Evolutionary conservation across 345 rosid genomes (phyloP), one percentile per base, ranked within the genome.

Genomic region (Gynandropsis gynandra): DNA sequence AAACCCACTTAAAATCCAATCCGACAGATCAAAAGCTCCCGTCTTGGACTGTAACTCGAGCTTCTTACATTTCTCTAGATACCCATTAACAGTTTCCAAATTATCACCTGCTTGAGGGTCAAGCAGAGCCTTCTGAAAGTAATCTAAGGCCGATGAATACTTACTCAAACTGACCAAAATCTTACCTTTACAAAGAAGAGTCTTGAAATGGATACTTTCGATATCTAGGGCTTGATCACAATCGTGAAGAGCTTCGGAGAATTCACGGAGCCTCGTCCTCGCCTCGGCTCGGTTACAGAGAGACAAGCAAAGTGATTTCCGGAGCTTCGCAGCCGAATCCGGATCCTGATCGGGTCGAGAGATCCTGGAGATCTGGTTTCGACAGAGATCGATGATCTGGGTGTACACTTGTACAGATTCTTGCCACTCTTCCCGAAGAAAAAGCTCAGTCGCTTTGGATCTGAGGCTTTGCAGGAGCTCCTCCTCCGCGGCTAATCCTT

Each of bases 211-310:
- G 56, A 76, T 55, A 13, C 50, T 50, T 39, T 82, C 89, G 10
- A 89, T 73, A 37, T 54, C 61, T 50, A 85, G 73, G 7, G 87
- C 89, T 54, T 60, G 59, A 35, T 85, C 79, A 44, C 93, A 89
- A 24, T 89, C 95, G 8, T 29, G 19, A 47, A 82, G 27, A 0
- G 97, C 95, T 48, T 59, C 73, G 9, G 21, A 35, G 16, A 72
- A 69, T 62, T 78, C 78, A 35, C 76, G 70, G 50, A 76, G 66
- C 69, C 71, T 61, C 0, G 60, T 71, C 10, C 67, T 53, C 4
- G 87, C 83, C 50, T 85, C 95, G 6, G 95, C 95, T 16, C 97
- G 72, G 62, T 83, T 89, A 9, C 85, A 81, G 42, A 82, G 66
- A 52, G 95, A 83, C 14, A 89, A 52, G 56, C 89, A 82, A 56